Evolutionary conservation across 345 rosid genomes (phyloP).

Genomic region (Hibiscus tridactylites): DNA sequence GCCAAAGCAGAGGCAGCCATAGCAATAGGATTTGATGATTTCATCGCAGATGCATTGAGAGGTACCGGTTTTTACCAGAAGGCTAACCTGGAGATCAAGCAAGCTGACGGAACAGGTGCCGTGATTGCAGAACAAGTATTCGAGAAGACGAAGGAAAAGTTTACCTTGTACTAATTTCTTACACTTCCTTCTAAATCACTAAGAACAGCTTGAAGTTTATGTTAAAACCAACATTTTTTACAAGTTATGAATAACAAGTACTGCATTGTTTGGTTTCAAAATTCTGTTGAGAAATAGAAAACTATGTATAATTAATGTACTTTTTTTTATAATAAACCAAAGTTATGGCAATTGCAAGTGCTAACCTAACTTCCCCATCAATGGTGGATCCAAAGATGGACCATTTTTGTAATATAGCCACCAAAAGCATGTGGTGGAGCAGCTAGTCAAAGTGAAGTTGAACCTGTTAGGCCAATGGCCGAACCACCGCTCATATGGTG

Average conservation of each 20-base stretch:
- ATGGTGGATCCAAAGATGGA: background rate
- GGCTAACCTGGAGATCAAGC: conserved; percentile 64
- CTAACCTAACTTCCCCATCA: background rate
- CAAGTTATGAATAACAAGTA: background rate
- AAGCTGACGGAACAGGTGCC: conserved; percentile 72
- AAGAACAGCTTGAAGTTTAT: background rate
- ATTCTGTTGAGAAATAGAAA: background rate
- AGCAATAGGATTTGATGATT: conserved; percentile 77
- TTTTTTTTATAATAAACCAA: too few species aligned
- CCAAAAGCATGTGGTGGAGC: too few species aligned
- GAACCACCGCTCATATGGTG: background rate
- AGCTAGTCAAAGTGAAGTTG: background rate
- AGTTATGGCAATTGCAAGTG: background rate
- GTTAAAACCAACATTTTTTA: background rate
- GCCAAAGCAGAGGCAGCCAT: conserved; percentile 86
- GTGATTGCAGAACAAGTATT: conserved; percentile 84
- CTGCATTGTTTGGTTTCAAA: conserved; percentile 5
- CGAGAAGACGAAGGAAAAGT: conserved; percentile 74
- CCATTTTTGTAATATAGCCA: too few species aligned
- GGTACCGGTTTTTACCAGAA: conserved; percentile 67
- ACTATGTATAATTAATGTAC: too few species aligned
- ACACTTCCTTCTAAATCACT: background rate
- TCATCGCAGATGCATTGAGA: conserved; percentile 71
- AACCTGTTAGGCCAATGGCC: background rate
- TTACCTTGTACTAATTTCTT: conserved; percentile 52